Conservation (phyloP, 2,329 filamentous ascomycete species). For the Biscogniauxia marginata region DNA sequence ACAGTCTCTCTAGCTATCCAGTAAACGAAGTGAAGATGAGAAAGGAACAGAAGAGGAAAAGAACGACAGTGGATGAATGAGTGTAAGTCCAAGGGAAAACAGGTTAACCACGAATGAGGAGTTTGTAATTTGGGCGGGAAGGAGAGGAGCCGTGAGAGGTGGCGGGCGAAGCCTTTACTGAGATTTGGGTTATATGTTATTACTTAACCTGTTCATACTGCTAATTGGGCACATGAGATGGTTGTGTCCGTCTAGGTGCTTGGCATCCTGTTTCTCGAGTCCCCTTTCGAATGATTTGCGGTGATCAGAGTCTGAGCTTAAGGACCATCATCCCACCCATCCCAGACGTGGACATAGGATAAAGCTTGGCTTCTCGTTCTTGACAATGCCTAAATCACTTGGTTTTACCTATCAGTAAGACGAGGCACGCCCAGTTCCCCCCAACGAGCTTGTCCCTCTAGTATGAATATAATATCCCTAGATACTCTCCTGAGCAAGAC, state of each 20-base stretch:
- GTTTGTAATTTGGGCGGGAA: background rate
- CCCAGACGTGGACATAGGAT: no score
- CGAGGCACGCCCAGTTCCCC: background rate
- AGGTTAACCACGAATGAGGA: background rate
- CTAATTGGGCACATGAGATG: background rate
- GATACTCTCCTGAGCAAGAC: background rate
- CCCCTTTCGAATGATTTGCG: background rate
- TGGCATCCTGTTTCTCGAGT: background rate
- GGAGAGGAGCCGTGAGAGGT: background rate
- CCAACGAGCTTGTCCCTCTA: background rate
- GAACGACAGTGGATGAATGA: background rate
- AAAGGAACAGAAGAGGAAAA: background rate
- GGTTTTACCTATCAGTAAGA: background rate
- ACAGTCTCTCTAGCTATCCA: conserved; percentile 4
- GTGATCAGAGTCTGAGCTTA: background rate
- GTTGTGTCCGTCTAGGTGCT: background rate
- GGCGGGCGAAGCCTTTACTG: background rate
- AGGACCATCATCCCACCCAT: background rate
- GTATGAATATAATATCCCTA: background rate
- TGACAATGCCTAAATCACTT: background rate
- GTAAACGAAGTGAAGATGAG: background rate
- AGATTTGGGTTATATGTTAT: background rate
- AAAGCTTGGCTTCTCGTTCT: background rate
- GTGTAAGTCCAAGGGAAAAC: background rate
- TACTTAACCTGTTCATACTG: background rate